Evolutionary conservation across 2,329 filamentous ascomycete species (phyloP).

Genomic region (Saccharata proteae): DNA sequence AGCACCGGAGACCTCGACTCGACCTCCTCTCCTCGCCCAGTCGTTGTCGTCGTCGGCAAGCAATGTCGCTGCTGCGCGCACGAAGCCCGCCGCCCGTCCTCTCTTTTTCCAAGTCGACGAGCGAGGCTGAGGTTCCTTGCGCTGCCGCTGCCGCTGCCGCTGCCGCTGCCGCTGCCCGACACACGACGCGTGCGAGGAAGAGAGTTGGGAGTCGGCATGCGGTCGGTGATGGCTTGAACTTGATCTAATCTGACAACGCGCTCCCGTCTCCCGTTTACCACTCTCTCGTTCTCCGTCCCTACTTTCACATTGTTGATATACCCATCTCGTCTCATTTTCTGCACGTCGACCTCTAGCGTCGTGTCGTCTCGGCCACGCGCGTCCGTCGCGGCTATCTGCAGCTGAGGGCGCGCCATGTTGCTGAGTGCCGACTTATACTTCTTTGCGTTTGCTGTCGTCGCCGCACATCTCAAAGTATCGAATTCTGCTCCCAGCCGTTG

Average conservation of each 20-base stretch:
- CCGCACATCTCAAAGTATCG: too few relatives aligned
- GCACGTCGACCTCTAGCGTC: too few relatives aligned
- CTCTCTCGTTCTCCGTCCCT: neutral
- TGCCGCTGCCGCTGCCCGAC: neutral
- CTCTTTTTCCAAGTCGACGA: neutral
- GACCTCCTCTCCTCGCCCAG: neutral
- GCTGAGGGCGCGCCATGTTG: too few relatives aligned
- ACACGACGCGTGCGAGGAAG: neutral
- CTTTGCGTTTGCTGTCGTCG: too few relatives aligned
- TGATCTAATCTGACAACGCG: slow-evolving; percentile 49
- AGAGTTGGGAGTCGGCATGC: slow-evolving; percentile 2
- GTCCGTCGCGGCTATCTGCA: too few relatives aligned
- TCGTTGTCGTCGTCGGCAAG: too few relatives aligned
- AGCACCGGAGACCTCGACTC: slow-evolving; percentile 4
- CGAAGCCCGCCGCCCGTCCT: slow-evolving; percentile 1
- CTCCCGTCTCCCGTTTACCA: neutral
- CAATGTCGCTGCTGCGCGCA: neutral
- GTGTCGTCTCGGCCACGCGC: too few relatives aligned
- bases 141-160: slow-evolving; percentile 1
- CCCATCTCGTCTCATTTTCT: too few relatives aligned
- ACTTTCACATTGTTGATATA: too few relatives aligned
- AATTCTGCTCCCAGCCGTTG: too few relatives aligned
- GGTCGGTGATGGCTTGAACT: slow-evolving; percentile 42
- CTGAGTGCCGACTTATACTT: too few relatives aligned
- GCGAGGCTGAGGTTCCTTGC: slow-evolving; percentile 1